phyloP scores from a whole-genome alignment of 75 land plant genomes.

The Sequoia sempervirens region DNA sequence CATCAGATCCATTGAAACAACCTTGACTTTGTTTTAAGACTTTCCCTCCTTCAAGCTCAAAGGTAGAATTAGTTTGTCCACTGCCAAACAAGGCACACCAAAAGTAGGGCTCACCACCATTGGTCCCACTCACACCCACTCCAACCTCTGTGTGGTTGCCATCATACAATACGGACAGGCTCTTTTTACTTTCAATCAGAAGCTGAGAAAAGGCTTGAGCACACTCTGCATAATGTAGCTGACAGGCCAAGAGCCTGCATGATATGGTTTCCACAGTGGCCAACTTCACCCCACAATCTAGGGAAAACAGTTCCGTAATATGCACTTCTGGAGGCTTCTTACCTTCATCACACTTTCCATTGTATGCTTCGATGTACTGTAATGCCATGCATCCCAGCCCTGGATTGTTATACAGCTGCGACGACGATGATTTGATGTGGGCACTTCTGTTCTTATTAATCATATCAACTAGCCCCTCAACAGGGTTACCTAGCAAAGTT shows the following conservation, averaged over 20 bases:
- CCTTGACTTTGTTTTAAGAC: constrained; percentile 55
- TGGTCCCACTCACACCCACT: constrained; percentile 30
- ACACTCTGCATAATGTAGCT: constrained; percentile 32
- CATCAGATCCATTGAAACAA: constrained; percentile 48
- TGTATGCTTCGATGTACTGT: constrained; percentile 44
- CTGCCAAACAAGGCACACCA: constrained; percentile 67
- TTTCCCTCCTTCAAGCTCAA: constrained; percentile 47
- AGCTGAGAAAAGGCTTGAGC: constrained; percentile 37
- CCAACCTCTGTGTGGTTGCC: constrained; percentile 47
- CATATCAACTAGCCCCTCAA: constrained; percentile 44
- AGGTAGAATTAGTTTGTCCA: constrained; percentile 36
- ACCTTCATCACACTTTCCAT: constrained; percentile 35
- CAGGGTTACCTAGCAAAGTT: constrained; percentile 48
- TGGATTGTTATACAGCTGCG: constrained; percentile 34
- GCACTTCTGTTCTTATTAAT: constrained; percentile 63
- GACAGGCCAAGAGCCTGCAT: constrained; percentile 51
- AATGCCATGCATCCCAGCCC: constrained; percentile 82
- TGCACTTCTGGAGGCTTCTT: constrained; percentile 35
- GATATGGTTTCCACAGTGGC: constrained; percentile 56
- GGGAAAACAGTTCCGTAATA: constrained; percentile 55
- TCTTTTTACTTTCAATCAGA: constrained; percentile 26
- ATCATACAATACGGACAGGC: constrained; percentile 27
- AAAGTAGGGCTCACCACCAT: constrained; percentile 34
- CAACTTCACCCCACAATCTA: constrained; percentile 68
- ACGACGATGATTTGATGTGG: constrained; percentile 14